Conservation (phyloP, 2,329 filamentous ascomycete genomes). For the Xylaria digitata region DNA sequence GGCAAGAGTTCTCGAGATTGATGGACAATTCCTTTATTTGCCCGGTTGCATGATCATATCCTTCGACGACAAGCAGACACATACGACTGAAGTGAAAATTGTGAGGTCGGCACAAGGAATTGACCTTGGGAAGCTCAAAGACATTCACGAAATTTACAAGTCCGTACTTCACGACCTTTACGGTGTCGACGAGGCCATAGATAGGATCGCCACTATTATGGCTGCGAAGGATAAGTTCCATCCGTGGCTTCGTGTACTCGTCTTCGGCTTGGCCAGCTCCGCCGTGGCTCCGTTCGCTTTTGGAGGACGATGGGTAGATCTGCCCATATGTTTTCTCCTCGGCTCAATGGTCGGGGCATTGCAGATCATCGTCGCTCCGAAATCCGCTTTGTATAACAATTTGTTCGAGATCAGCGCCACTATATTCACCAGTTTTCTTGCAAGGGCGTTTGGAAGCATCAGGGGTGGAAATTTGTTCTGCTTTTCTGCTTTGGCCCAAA, state of each 20-base stretch:
- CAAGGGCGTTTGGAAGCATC: slow-evolving; percentile 76
- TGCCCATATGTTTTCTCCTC: slow-evolving; percentile 48
- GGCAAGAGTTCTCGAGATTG: slow-evolving; percentile 86
- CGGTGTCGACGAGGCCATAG: slow-evolving; percentile 47
- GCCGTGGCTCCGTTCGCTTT: slow-evolving; percentile 48
- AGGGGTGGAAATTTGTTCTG: slow-evolving; percentile 69
- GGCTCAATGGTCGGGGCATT: slow-evolving; percentile 55
- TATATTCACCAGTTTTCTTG: slow-evolving; percentile 74
- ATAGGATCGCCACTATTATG: slow-evolving; percentile 44
- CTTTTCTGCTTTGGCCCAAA: slow-evolving; percentile 77
- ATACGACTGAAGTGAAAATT: slow-evolving; percentile 75
- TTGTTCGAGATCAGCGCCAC: slow-evolving; percentile 66
- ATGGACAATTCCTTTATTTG: slow-evolving; percentile 89
- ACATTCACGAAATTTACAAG: slow-evolving; percentile 83
- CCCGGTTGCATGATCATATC: slow-evolving; percentile 95
- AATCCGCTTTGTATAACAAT: slow-evolving; percentile 74
- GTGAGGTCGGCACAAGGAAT: slow-evolving; percentile 75
- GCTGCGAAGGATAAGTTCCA: slow-evolving; percentile 46
- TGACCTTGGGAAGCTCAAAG: slow-evolving; percentile 78
- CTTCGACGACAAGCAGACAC: slow-evolving; percentile 77
- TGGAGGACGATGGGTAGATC: slow-evolving; percentile 46
- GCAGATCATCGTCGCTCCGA: slow-evolving; percentile 79
- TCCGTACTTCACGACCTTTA: slow-evolving; percentile 79
- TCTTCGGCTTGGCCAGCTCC: slow-evolving; percentile 48
- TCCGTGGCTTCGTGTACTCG: slow-evolving; percentile 47